Evolutionary conservation across 768 basidiomycete genomes (phyloP), one percentile per base, ranked within the genome.

Genomic region (Suillus occidentalis): DNA sequence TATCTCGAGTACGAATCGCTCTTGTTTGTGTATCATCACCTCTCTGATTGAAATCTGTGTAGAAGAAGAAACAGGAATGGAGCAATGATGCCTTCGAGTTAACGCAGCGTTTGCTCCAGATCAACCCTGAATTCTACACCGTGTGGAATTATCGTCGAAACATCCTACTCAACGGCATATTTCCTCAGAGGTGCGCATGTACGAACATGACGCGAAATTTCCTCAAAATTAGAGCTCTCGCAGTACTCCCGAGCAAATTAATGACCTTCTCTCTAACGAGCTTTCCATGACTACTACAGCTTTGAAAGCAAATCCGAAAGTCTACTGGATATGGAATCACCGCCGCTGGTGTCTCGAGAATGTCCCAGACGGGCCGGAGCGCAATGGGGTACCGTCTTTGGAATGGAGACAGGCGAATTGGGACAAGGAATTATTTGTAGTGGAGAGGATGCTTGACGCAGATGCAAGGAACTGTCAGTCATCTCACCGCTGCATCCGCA

Each of bases 311-410:
- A 87, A 96, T 72, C 97, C 97, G 16, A 99, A 99, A 74, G 89
- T 97, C 22, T 99, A 99, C 75, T 95, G 93, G 90, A 95, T 99
- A 70, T 99, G 97, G 97, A 98, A 95, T 73, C 95, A 99, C 71
- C 87, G 97, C 45, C 82, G 89, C 70, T 99, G 97, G 97, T 96
- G 96, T 72, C 85, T 99, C 2, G 90, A 91, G 74, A 86, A 90
- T 62, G 85, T 97, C 13, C 96, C 97, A 0, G 81, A 84, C 61
- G 91, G 89, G 1, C 93, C 94, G 0, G 81, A 79, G 36, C 70
- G 74, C 2, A 78, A 80, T 57, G 77, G 75, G 0, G 76, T 74
- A 2, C 82, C 86, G 61, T 71, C 76, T 12, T 69, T 83, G 58
- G 84, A 81, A n/a, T 98, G 95, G 96, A 88, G 85, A 70, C 87